Evolutionary conservation across 2,329 filamentous ascomycete species (phyloP).

Genomic region (Huntiella decipiens): DNA sequence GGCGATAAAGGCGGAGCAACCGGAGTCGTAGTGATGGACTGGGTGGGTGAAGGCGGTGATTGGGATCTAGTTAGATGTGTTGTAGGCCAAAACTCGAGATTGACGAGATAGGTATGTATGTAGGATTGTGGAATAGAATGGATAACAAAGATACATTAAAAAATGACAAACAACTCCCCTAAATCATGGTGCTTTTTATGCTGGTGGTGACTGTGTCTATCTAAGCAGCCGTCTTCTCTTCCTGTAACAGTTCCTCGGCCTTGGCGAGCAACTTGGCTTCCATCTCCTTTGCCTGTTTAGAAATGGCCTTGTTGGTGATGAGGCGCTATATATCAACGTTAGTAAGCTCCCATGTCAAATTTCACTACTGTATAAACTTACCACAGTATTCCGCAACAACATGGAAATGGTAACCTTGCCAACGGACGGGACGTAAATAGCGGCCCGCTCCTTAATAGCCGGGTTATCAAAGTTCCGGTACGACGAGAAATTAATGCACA

Average conservation of each 20-base stretch:
- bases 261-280: constrained; percentile 11
- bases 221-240: background rate
- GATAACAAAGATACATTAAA: background rate
- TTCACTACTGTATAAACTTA: constrained; percentile 26
- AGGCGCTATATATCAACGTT: constrained; percentile 23
- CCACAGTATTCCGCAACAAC: constrained; percentile 70
- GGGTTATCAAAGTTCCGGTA: constrained; percentile 78
- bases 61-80: constrained; percentile 82
- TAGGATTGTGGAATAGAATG: background rate
- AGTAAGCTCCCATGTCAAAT: constrained; percentile 12
- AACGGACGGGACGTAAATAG: constrained; percentile 90
- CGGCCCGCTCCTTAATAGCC: constrained; percentile 83
- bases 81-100: constrained; percentile 71
- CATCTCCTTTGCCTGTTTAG: constrained; percentile 20
- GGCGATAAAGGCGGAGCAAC: constrained; percentile 49
- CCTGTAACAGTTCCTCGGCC: constrained; percentile 3
- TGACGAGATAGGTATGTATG: constrained; percentile 26
- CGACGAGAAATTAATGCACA: constrained; percentile 98
- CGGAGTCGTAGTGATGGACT: constrained; percentile 82
- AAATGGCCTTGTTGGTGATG: constrained; percentile 25
- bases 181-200: too few species aligned
- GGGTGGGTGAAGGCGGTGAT: constrained; percentile 70
- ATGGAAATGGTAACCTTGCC: constrained; percentile 96
- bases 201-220: too few species aligned
- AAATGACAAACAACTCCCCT: background rate